Base-by-base conservation (phyloP, 1,284 basidiomycete genomes). In the Papiliotrema fonsecae region DNA sequence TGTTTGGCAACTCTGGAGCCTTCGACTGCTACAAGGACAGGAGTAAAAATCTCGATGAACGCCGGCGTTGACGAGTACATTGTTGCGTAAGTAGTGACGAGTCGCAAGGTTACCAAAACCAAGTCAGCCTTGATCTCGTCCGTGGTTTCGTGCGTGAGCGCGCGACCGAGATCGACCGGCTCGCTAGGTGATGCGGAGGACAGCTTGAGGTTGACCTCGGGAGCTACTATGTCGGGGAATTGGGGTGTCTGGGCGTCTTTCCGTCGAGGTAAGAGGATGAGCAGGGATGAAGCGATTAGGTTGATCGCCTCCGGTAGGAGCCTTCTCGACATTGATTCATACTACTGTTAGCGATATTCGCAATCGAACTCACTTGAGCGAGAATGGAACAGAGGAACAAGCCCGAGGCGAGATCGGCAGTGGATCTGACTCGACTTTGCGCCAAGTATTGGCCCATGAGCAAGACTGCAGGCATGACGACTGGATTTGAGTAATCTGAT, bases 371-470 rank as follows among this genome's bases (percentile, higher is more conserved):
- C 16, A 76, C 75, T 63, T 76, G 77, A 2, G 76, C 64, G 61
- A 90, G 83, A 6, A 97, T 74, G 2, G 88, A 88, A 70, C 85
- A 88, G 14, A 98, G 75, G 77, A 96, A 97, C 32, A 97, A 75
- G 0, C 94, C 93, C 44, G 86, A 87, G 0, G 86, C 80, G 38
- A 97, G 62, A 70, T 98, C 93, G 11, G 72, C 56, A 9, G 87
- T 65, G 7, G 81, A 82, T 40, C 93, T 79, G 5, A 98, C 80
- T 4, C 91, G 83, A 42, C 83, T 81, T 37, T 98, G 80, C 3
- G 84, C 85, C 14, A 99, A 83, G 68, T 97, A 98, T 46, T 92
- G 86, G 1, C 87, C 89, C 76, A 97, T 88, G 41, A 98, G 80
- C 21, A 97, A 73, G 41, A 89, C 81, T 0, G 92, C 81, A 0